Evolutionary conservation across 2,329 filamentous ascomycete species (phyloP).

Genomic region (Lasiodiplodia citricola): DNA sequence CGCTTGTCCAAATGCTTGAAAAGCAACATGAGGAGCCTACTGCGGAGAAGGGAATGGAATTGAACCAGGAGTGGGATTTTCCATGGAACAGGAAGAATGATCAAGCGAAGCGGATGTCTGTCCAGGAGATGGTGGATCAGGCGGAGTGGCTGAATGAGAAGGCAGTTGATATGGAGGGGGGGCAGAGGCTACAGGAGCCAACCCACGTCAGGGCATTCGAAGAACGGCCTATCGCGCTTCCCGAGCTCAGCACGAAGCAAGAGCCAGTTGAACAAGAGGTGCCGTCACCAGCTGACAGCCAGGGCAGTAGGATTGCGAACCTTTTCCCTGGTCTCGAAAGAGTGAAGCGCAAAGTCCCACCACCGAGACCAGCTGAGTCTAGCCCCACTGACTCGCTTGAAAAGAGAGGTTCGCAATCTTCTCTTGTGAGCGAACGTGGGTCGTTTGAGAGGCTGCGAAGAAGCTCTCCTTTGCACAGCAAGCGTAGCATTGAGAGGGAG

Average conservation of each 20-base stretch:
- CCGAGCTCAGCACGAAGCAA: background rate
- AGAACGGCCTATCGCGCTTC: background rate
- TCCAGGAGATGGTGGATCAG: constrained; percentile 4
- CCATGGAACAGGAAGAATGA: background rate
- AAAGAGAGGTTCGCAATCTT: constrained; percentile 32
- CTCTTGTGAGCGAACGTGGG: background rate
- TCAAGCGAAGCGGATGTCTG: constrained; percentile 6
- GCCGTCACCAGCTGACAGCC: background rate
- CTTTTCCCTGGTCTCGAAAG: constrained; percentile 31
- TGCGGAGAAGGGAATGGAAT: background rate
- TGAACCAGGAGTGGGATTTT: background rate
- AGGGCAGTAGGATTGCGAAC: constrained; percentile 25
- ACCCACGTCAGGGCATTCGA: background rate
- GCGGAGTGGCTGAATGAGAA: background rate
- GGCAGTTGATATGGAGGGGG: background rate
- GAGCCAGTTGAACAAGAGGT: background rate
- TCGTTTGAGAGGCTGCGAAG: background rate
- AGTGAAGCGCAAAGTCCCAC: constrained; percentile 42
- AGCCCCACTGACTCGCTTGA: constrained; percentile 26
- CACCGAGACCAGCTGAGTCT: constrained; percentile 37
- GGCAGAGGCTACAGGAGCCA: background rate
- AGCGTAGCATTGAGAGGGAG: background rate
- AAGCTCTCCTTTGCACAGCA: background rate
- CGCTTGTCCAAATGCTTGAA: constrained; percentile 5
- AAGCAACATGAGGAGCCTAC: background rate